A percentile compares a stretch with the other conserved stretches of the same genome.
Conservation (phyloP, 2,329 filamentous ascomycete genomes). For the Grosmannia clavigera region DNA sequence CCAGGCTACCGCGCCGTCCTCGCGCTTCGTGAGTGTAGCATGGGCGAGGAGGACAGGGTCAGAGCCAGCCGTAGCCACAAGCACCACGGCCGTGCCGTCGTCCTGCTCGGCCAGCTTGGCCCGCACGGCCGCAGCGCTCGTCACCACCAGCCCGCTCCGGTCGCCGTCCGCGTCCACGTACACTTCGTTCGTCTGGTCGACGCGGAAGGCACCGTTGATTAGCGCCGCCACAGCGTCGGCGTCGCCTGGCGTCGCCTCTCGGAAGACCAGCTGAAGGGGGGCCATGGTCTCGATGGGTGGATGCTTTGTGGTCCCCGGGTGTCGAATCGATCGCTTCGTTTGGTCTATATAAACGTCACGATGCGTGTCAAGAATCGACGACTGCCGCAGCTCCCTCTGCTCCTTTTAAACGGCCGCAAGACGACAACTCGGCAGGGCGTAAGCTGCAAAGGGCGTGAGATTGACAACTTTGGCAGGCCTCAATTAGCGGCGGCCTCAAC, state of each 20-base stretch:
- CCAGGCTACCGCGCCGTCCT: not conserved
- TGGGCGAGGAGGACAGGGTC: not conserved
- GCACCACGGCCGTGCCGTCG: not conserved
- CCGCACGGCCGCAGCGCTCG: not conserved
- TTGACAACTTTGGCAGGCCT: not conserved
- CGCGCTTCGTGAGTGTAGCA: not conserved
- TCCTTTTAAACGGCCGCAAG: no score
- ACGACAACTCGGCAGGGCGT: no score
- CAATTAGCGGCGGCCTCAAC: not conserved
- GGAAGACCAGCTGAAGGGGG: not conserved
- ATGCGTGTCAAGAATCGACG: no score
- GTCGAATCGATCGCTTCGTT: not conserved
- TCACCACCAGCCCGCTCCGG: not conserved
- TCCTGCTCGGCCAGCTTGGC: not conserved
- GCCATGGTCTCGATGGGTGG: not conserved
- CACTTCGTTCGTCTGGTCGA: not conserved
- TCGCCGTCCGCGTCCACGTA: not conserved
- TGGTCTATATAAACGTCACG: no score
- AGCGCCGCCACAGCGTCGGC: not conserved
- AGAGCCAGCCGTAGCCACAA: not conserved
- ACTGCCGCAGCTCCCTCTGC: no score
- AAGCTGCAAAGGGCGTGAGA: not conserved
- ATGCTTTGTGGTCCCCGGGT: not conserved
- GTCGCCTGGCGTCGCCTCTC: not conserved
- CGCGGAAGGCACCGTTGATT: not conserved